These are phyloP conservation scores for Earliella scabrosa DNA, from an alignment of 1,284 basidiomycete species.

Conservation along the genomic window DNA sequence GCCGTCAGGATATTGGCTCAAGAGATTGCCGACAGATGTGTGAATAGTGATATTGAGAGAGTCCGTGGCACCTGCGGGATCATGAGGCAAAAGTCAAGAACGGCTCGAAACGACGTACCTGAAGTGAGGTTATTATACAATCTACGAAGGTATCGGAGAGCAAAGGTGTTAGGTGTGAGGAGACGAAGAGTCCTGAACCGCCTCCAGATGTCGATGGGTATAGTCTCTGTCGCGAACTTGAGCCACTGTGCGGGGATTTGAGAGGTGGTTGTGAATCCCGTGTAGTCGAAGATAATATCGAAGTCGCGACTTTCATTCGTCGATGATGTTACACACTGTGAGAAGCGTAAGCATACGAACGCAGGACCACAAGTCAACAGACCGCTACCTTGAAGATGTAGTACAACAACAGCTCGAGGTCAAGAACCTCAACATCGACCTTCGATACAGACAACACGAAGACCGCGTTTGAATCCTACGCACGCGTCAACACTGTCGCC, in stretches of 20 bases:
- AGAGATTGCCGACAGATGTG: conserved; percentile 48
- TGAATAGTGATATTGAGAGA: conserved; percentile 27
- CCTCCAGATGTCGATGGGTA: conserved; percentile 68
- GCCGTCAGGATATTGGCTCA: conserved; percentile 53
- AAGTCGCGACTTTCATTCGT: conserved; percentile 56
- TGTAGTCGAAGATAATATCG: conserved; percentile 85
- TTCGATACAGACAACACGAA: conserved; percentile 70
- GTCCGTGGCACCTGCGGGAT: conserved; percentile 23
- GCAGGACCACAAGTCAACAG: too few relatives aligned
- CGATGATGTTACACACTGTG: conserved; percentile 45
- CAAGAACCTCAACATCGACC: conserved; percentile 82
- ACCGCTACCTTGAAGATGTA: conserved; percentile 86
- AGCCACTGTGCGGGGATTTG: conserved; percentile 86
- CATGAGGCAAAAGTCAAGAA: background rate
- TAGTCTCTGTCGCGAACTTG: conserved; percentile 79
- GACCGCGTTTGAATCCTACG: conserved; percentile 54
- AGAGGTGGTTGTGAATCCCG: conserved; percentile 75
- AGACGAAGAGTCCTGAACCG: conserved; percentile 68
- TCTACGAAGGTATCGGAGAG: conserved; percentile 75
- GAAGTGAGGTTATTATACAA: conserved; percentile 78
- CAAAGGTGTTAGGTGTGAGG: conserved; percentile 80
- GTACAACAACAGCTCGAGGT: conserved; percentile 85
- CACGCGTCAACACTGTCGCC: background rate
- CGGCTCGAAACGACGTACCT: conserved; percentile 49
- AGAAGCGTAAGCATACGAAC: too few relatives aligned